Conservation (phyloP, 495 filamentous ascomycete species). For the Lasiosphaeria hispida region DNA sequence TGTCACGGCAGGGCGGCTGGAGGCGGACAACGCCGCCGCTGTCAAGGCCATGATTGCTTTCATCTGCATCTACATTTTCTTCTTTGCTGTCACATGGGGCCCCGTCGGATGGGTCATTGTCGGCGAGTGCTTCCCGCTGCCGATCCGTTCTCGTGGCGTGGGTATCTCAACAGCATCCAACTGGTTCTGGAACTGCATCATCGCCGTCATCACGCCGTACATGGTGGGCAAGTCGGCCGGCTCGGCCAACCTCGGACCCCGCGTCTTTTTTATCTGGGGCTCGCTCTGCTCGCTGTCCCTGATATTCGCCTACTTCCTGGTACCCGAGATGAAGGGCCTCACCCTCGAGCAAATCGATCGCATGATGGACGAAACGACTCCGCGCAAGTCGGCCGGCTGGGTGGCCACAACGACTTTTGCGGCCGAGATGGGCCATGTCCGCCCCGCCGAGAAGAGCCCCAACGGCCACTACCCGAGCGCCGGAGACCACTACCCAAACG, state of each 20-base stretch:
- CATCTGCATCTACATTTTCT: conserved; percentile 81
- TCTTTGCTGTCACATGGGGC: conserved; percentile 77
- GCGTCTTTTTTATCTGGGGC: conserved; percentile 79
- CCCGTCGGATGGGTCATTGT: conserved; percentile 78
- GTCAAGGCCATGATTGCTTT: conserved; percentile 68
- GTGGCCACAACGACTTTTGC: conserved; percentile 68
- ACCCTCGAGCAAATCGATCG: conserved; percentile 84
- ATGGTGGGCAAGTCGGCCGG: conserved; percentile 63
- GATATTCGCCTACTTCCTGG: conserved; percentile 71
- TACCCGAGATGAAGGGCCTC: conserved; percentile 83
- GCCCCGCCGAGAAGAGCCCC: conserved; percentile 2
- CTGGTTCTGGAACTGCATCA: conserved; percentile 83
- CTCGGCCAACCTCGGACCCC: conserved; percentile 66
- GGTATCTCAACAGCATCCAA: conserved; percentile 77
- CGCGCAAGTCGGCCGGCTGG: conserved; percentile 65
- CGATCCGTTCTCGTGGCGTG: conserved; percentile 77
- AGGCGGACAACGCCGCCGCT: conserved; percentile 51
- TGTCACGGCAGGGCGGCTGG: conserved; percentile 49
- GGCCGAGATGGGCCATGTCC: conserved; percentile 34
- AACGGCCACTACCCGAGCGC: too few species aligned
- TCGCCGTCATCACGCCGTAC: conserved; percentile 72
- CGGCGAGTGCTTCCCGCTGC: conserved; percentile 81
- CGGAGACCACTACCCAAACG: too few species aligned
- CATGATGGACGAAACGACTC: conserved; percentile 79
- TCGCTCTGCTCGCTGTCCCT: conserved; percentile 60